A percentile compares a stretch with the other conserved stretches of the same genome.
Evolutionary conservation across 805 yeast genomes (phyloP).

Genomic region (Alloascoidea africana): DNA sequence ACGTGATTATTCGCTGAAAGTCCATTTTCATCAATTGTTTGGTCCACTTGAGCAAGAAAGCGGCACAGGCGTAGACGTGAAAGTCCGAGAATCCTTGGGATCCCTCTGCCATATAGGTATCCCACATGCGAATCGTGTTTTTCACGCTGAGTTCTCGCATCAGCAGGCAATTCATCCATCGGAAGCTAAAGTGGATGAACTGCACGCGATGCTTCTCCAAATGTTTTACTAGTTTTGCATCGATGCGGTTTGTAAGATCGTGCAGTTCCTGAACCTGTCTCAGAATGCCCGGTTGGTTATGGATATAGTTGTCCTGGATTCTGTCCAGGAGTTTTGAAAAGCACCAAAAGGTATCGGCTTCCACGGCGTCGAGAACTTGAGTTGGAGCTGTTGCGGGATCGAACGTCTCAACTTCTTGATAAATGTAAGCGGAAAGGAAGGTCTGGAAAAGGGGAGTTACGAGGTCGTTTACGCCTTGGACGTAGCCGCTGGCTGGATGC

Average conservation of each 20-base stretch:
- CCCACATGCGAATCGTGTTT: conserved; percentile 92
- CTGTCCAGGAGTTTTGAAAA: conserved; percentile 81
- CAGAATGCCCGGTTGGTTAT: conserved; percentile 94
- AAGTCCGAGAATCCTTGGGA: conserved; percentile 72
- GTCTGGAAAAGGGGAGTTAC: conserved; percentile 89
- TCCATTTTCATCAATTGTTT: conserved; percentile 68
- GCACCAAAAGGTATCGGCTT: conserved; percentile 98
- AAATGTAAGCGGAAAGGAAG: conserved; percentile 54
- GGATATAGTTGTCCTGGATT: conserved; percentile 92
- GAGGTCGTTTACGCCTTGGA: conserved; percentile 92
- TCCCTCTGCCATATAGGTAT: conserved; percentile 56
- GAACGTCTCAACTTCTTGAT: conserved; percentile 28
- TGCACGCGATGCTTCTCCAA: conserved; percentile 71
- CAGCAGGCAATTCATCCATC: conserved; percentile 97
- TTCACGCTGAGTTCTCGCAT: conserved; percentile 83
- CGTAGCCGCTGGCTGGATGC: conserved; percentile 96
- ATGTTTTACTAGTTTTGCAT: conserved; percentile 56
- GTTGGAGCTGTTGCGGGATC: conserved; percentile 43
- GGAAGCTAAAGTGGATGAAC: conserved; percentile 86
- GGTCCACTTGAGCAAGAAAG: conserved; percentile 83
- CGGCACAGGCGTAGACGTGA: conserved; percentile 96
- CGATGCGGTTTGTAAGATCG: conserved; percentile 69
- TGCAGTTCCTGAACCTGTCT: conserved; percentile 76
- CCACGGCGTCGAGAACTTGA: conserved; percentile 52
- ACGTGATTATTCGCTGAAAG: conserved; percentile 87